These are phyloP conservation scores for Pyrenophora teres DNA, from an alignment of 2,329 filamentous ascomycete genomes.

Conservation along the genomic window DNA sequence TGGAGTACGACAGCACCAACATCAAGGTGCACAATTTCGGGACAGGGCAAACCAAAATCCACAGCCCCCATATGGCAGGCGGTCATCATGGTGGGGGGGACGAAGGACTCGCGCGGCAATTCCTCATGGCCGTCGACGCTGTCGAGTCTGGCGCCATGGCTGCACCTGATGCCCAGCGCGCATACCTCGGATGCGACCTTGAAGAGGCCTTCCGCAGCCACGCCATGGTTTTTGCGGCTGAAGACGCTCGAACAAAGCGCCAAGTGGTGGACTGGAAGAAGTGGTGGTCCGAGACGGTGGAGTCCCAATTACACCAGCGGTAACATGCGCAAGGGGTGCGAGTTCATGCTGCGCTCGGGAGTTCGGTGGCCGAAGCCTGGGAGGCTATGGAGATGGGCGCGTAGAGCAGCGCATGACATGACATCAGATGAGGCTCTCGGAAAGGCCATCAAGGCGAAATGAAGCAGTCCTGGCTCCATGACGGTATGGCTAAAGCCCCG, in stretches of 20 bases:
- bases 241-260: slow-evolving; percentile 74
- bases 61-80: slow-evolving; percentile 65
- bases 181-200: slow-evolving; percentile 78
- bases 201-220: slow-evolving; percentile 90
- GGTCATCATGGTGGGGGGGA: slow-evolving; percentile 79
- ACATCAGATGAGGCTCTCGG: slow-evolving; percentile 26
- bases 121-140: slow-evolving; percentile 78
- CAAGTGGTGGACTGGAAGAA: slow-evolving; percentile 73
- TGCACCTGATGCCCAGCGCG: slow-evolving; percentile 72
- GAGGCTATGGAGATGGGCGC: slow-evolving; percentile 30
- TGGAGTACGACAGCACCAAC: slow-evolving; percentile 77
- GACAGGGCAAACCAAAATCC: slow-evolving; percentile 59
- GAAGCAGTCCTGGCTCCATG: slow-evolving; percentile 20
- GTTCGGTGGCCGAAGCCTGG: slow-evolving; percentile 9
- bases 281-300: slow-evolving; percentile 72
- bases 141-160: slow-evolving; percentile 73
- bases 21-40: slow-evolving; percentile 78
- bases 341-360: slow-evolving; percentile 3
- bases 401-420: slow-evolving; percentile 32
- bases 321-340: slow-evolving; percentile 11
- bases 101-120: slow-evolving; percentile 77
- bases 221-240: slow-evolving; percentile 90
- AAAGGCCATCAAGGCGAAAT: slow-evolving; percentile 19
- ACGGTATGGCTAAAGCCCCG: slow-evolving; percentile 24
- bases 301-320: slow-evolving; percentile 29